Evolutionary conservation across 2,329 filamentous ascomycete species (phyloP).

Genomic region (Cladosporium sp.): DNA sequence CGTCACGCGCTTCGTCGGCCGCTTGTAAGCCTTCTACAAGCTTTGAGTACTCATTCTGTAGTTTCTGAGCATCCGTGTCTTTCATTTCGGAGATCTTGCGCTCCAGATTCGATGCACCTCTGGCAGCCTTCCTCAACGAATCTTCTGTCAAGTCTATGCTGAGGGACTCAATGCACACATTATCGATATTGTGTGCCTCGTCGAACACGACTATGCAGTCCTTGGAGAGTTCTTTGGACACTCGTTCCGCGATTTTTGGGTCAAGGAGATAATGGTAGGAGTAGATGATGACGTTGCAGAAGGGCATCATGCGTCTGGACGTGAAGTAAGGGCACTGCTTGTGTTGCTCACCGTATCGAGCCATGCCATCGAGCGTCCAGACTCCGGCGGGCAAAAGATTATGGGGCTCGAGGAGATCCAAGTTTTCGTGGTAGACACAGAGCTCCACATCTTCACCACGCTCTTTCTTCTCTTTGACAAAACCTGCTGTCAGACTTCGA

Average conservation of each 20-base stretch:
- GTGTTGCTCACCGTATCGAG: slow-evolving; percentile 85
- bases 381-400: slow-evolving; percentile 92
- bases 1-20: slow-evolving; percentile 80
- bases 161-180: slow-evolving; percentile 95
- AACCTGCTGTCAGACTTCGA: slow-evolving; percentile 89
- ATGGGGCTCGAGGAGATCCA: slow-evolving; percentile 89
- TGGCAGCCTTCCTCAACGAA: slow-evolving; percentile 80
- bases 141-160: slow-evolving; percentile 97
- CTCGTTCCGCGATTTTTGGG: slow-evolving; percentile 92
- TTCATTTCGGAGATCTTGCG: slow-evolving; percentile 91
- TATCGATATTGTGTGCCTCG: slow-evolving; percentile 98
- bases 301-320: slow-evolving; percentile 95
- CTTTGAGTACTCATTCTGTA: slow-evolving; percentile 93
- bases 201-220: slow-evolving; percentile 99
- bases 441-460: slow-evolving; percentile 89
- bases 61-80: slow-evolving; percentile 85
- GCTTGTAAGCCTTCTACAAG: slow-evolving; percentile 85
- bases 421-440: slow-evolving; percentile 97
- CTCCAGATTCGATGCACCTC: slow-evolving; percentile 86
- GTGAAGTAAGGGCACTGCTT: slow-evolving; percentile 99
- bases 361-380: slow-evolving; percentile 85
- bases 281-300: slow-evolving; percentile 99
- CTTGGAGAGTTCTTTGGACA: slow-evolving; percentile 92
- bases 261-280: slow-evolving; percentile 98
- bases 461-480: slow-evolving; percentile 96